A percentile compares a stretch with the other conserved stretches of the same genome.
These are phyloP conservation scores for Lunasporangiospora selenospora DNA, from an alignment of 192 early-diverging fungal genomes.

Conservation along the genomic window DNA sequence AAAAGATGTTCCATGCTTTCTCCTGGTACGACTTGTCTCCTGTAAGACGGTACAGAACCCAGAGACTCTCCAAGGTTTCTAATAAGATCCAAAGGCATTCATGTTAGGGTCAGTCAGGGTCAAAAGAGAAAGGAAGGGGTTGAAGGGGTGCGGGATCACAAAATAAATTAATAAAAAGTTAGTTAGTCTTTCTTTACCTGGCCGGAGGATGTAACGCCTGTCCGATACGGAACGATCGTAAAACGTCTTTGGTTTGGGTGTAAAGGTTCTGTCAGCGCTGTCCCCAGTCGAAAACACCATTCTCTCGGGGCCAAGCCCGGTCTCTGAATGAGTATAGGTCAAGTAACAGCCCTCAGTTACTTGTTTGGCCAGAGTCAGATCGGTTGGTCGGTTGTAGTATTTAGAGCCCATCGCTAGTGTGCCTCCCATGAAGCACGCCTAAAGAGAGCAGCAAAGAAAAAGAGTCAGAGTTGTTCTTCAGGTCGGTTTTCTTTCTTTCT, in stretches of 20 bases:
- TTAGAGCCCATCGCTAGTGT: constrained; percentile 55
- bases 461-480: background rate
- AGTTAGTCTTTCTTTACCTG: constrained; percentile 48
- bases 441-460: background rate
- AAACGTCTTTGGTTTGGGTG: constrained; percentile 10
- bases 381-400: constrained; percentile 44
- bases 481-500: too few relatives aligned
- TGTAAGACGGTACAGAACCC: constrained; percentile 76
- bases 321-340: constrained; percentile 50
- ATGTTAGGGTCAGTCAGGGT: background rate
- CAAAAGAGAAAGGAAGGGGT: background rate
- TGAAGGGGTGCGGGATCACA: background rate
- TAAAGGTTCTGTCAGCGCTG: background rate
- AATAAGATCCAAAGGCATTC: background rate
- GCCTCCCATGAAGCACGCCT: constrained; percentile 65
- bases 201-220: constrained; percentile 52
- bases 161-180: background rate
- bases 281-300: constrained; percentile 31
- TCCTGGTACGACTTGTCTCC: constrained; percentile 70
- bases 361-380: constrained; percentile 41
- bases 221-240: constrained; percentile 9
- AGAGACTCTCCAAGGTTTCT: constrained; percentile 78
- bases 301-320: constrained; percentile 61
- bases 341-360: constrained; percentile 57
- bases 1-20: constrained; percentile 73